These are phyloP conservation scores for Ananas comosus DNA, from an alignment of 176 grass and related monocot species.

Conservation along the genomic window DNA sequence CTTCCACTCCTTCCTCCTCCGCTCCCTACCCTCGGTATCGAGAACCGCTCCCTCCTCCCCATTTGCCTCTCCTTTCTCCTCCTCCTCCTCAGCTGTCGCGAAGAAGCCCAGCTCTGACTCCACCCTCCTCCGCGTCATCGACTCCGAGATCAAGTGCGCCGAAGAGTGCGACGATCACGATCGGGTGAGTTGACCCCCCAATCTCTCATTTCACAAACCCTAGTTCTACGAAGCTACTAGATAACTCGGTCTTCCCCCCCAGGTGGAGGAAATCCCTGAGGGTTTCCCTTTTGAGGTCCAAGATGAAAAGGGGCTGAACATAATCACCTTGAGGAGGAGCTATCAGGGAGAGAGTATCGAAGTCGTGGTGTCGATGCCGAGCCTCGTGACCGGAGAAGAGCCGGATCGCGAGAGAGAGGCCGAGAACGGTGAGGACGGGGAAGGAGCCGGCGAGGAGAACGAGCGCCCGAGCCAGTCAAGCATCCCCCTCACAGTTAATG, in stretches of 20 bases:
- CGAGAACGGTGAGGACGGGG: background rate
- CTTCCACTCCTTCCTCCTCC: slow-evolving; percentile 11
- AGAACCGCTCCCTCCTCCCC: slow-evolving; percentile 2
- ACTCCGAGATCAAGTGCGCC: slow-evolving; percentile 69
- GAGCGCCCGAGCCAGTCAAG: slow-evolving; percentile 36
- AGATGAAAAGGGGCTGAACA: slow-evolving; percentile 47
- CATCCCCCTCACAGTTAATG: slow-evolving; percentile 49
- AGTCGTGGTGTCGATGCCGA: slow-evolving; percentile 78
- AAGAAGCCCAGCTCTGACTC: slow-evolving; percentile 33
- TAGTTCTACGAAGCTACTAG: background rate
- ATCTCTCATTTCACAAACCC: background rate
- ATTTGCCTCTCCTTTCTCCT: background rate
- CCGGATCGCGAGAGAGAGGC: slow-evolving; percentile 25
- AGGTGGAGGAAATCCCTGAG: slow-evolving; percentile 63
- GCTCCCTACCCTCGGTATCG: slow-evolving; percentile 3
- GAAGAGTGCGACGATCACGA: slow-evolving; percentile 66
- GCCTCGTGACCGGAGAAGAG: slow-evolving; percentile 69
- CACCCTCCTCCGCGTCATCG: slow-evolving; percentile 53
- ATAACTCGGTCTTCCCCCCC: background rate
- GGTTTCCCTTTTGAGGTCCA: slow-evolving; percentile 75
- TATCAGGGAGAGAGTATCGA: slow-evolving; percentile 64
- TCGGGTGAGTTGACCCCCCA: slow-evolving; percentile 18
- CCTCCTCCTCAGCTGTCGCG: background rate
- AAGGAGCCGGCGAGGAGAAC: slow-evolving; percentile 14
- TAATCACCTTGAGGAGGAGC: slow-evolving; percentile 49